Conservation (phyloP, 1,284 basidiomycete genomes). For the Farysia itapuensis region DNA sequence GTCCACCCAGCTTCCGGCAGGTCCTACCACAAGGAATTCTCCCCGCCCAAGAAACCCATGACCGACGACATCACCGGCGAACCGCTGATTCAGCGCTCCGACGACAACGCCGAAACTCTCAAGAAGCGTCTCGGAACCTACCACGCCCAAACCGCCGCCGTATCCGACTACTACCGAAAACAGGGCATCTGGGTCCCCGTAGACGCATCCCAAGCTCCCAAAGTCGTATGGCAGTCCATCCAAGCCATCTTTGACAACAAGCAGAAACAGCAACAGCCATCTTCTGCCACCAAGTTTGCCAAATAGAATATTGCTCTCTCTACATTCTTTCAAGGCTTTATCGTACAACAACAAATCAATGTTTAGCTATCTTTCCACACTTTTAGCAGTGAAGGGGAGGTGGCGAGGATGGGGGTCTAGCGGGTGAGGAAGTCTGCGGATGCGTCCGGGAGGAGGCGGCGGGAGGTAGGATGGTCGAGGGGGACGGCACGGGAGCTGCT, state of each 20-base stretch:
- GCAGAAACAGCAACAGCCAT: too few species aligned
- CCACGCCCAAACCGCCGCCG: conserved; percentile 90
- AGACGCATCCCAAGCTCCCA: conserved; percentile 89
- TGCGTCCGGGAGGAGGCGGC: too few species aligned
- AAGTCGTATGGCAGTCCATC: conserved; percentile 85
- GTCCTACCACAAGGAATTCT: conserved; percentile 91
- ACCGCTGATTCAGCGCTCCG: conserved; percentile 70
- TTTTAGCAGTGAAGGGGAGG: too few species aligned
- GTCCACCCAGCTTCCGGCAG: conserved; percentile 87
- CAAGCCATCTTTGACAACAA: conserved; percentile 60
- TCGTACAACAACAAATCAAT: too few species aligned
- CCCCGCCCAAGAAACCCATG: conserved; percentile 93
- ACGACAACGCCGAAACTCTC: conserved; percentile 73
- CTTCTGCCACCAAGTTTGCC: too few species aligned
- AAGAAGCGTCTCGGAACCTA: conserved; percentile 83
- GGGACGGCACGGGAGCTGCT: background rate
- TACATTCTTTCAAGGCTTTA: background rate
- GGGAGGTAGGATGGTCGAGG: background rate
- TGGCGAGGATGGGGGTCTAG: too few species aligned
- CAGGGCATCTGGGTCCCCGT: conserved; percentile 71
- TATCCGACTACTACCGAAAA: conserved; percentile 93
- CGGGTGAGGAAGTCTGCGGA: too few species aligned
- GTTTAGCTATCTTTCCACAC: too few species aligned
- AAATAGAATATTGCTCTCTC: too few species aligned
- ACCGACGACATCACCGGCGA: conserved; percentile 93